Conservation (phyloP, 148 eudicot genomes). For the Nyssa sinensis region DNA sequence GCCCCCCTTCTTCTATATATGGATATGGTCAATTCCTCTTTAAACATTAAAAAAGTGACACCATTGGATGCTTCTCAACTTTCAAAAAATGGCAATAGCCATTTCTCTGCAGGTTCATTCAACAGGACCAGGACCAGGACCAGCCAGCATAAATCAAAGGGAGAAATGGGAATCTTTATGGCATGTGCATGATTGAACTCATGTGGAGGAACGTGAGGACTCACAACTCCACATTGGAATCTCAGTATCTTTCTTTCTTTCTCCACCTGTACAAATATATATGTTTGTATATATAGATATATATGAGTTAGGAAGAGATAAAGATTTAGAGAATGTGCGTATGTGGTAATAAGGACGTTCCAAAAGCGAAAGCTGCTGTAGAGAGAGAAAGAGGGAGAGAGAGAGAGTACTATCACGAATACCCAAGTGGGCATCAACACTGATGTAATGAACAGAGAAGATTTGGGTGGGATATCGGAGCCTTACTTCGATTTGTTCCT, state of each 20-base stretch:
- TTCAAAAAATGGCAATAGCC: neutral
- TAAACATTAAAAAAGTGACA: conserved; percentile 3
- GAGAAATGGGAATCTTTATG: too few relatives aligned
- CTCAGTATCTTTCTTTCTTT: too few relatives aligned
- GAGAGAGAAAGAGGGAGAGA: conserved; percentile 6
- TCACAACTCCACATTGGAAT: neutral
- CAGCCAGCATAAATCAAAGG: too few relatives aligned
- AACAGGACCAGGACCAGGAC: too few relatives aligned
- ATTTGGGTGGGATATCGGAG: conserved; percentile 21
- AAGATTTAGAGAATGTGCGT: too few relatives aligned
- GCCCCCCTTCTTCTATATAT: too few relatives aligned
- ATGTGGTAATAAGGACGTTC: neutral
- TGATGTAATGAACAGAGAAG: neutral
- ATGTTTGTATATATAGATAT: neutral
- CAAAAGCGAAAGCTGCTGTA: conserved; percentile 21
- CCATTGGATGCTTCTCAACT: conserved; percentile 4
- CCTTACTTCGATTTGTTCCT: conserved; percentile 12
- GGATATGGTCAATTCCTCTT: conserved; percentile 1
- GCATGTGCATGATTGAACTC: too few relatives aligned
- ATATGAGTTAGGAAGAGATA: neutral
- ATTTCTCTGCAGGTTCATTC: too few relatives aligned
- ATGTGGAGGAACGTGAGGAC: too few relatives aligned
- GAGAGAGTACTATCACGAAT: neutral
- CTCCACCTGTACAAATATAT: neutral
- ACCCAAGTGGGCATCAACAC: conserved; percentile 16